Percentiles rank a stretch among this genome's conserved stretches.
Conservation (phyloP, 139 green algal species). For the Chlorella vulgaris region DNA sequence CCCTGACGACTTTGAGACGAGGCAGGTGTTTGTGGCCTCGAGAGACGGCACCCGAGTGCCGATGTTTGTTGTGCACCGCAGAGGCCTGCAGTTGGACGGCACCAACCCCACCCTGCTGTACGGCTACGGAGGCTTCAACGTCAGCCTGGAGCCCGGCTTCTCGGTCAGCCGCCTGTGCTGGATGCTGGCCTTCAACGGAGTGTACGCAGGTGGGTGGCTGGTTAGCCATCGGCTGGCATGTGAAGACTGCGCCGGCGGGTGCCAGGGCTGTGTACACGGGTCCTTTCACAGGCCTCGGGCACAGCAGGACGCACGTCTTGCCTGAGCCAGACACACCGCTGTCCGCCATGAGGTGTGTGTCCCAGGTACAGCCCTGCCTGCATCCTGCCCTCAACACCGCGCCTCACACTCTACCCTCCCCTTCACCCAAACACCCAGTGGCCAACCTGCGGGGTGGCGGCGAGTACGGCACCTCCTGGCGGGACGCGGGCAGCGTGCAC, state of each 20-base stretch:
- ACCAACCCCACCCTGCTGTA: constrained; percentile 86
- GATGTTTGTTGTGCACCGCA: constrained; percentile 83
- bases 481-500: constrained; percentile 69
- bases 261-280: too few relatives aligned
- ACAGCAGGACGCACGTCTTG: too few relatives aligned
- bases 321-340: too few relatives aligned
- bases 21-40: constrained; percentile 84
- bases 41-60: constrained; percentile 85
- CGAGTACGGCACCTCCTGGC: constrained; percentile 92
- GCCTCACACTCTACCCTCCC: background rate
- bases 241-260: too few relatives aligned
- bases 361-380: too few relatives aligned
- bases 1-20: constrained; percentile 73
- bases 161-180: constrained; percentile 55
- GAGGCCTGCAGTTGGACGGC: constrained; percentile 67
- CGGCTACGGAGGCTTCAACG: constrained; percentile 95
- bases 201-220: constrained; percentile 60
- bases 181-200: constrained; percentile 67
- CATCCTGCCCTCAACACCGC: too few relatives aligned
- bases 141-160: constrained; percentile 85
- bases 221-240: background rate
- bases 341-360: too few relatives aligned
- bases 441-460: constrained; percentile 90
- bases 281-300: too few relatives aligned
- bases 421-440: constrained; percentile 22